Percentiles rank a stretch among this genome's conserved stretches.
These are phyloP conservation scores for Boletus sp. DNA, from an alignment of 768 basidiomycete genomes.

Conservation along the genomic window DNA sequence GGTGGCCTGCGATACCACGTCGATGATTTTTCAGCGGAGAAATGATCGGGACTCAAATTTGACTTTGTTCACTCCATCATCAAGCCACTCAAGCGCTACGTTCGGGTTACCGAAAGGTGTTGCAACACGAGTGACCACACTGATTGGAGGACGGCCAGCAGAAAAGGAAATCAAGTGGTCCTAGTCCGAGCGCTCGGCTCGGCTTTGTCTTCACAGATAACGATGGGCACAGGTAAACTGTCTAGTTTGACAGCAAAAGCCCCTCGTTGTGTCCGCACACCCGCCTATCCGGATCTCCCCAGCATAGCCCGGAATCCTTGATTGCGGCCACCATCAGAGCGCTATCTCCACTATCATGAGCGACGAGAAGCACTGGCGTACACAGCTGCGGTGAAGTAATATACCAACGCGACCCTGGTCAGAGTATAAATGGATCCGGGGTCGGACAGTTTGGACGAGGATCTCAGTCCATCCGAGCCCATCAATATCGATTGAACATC, in stretches of 20 bases:
- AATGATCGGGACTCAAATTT: too few species aligned
- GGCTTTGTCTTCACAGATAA: too few species aligned
- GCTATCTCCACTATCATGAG: background rate
- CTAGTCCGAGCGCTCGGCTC: too few species aligned
- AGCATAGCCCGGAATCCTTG: background rate
- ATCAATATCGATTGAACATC: background rate
- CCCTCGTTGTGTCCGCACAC: slow-evolving; percentile 1
- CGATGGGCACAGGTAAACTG: background rate
- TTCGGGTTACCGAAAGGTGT: too few species aligned
- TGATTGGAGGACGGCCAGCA: too few species aligned
- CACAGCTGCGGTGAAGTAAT: background rate
- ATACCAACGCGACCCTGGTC: background rate
- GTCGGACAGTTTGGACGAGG: background rate
- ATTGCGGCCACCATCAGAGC: background rate
- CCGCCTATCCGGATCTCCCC: background rate
- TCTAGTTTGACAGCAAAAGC: background rate
- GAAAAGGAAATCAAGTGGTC: too few species aligned
- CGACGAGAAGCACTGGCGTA: background rate
- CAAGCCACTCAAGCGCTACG: too few species aligned
- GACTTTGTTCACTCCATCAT: too few species aligned
- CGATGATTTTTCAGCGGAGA: too few species aligned
- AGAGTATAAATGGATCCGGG: slow-evolving; percentile 1
- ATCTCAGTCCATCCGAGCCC: background rate
- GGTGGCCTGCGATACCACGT: too few species aligned
- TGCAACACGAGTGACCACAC: too few species aligned